Percentiles rank a stretch among this genome's conserved stretches.
phyloP scores from a whole-genome alignment of 805 yeast genomes.

The Kodamaea hsintzibuensis region DNA sequence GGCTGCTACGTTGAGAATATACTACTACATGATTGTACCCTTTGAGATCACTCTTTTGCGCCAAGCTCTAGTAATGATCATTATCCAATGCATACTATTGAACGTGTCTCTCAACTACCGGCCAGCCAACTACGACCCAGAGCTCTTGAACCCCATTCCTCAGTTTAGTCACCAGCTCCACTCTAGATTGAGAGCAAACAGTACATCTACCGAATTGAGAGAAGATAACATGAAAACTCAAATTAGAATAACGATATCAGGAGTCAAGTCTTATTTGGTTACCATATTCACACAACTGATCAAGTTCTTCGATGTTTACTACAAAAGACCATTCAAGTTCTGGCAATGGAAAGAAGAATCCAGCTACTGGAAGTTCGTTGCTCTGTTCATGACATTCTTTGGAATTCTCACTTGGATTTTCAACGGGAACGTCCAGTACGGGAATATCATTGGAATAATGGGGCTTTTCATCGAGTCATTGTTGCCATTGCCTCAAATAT shows the following conservation, averaged over 20 bases:
- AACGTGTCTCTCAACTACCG: conserved; percentile 63
- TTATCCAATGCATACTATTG: conserved; percentile 67
- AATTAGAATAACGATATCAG: not conserved
- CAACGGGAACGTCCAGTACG: conserved; percentile 36
- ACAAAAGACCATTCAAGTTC: conserved; percentile 61
- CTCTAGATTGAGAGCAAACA: conserved; percentile 10
- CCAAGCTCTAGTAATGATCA: conserved; percentile 84
- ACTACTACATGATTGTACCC: conserved; percentile 76
- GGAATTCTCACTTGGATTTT: conserved; percentile 43
- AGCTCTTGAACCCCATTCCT: conserved; percentile 30
- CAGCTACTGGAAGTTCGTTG: conserved; percentile 64
- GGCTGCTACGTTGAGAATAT: conserved; percentile 70
- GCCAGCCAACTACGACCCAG: conserved; percentile 37
- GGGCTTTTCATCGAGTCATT: conserved; percentile 74
- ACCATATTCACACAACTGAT: conserved; percentile 32
- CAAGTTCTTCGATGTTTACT: conserved; percentile 69
- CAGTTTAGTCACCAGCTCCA: conserved; percentile 29
- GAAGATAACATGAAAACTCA: not conserved
- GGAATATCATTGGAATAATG: conserved; percentile 54
- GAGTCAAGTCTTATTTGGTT: conserved; percentile 3
- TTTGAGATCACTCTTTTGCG: conserved; percentile 76
- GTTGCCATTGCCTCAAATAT: conserved; percentile 75
- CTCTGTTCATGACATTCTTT: conserved; percentile 43
- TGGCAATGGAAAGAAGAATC: conserved; percentile 82
- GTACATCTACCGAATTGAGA: not conserved